These are phyloP conservation scores for Umbelopsis sp. DNA, from an alignment of 192 early-diverging fungal genomes.

Conservation along the genomic window DNA sequence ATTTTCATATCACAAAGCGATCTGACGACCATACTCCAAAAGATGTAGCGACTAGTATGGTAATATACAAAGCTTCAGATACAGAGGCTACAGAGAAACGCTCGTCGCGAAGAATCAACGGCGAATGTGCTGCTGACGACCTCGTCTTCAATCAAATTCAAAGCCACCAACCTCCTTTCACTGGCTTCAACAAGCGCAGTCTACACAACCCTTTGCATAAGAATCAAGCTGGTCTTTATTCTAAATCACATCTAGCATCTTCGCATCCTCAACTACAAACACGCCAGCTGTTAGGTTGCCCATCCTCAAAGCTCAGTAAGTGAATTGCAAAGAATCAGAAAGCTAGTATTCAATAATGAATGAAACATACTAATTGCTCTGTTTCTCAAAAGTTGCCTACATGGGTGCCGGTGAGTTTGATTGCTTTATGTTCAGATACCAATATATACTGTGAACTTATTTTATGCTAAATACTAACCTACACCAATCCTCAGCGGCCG, in stretches of 20 bases:
- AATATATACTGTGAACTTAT: not conserved
- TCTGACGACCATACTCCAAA: constrained; percentile 48
- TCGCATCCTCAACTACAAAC: not conserved
- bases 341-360: no score
- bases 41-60: not conserved
- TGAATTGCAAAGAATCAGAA: no score
- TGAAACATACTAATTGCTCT: no score
- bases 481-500: constrained; percentile 52
- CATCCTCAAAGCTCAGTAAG: constrained; percentile 35
- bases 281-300: constrained; percentile 24
- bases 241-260: not conserved
- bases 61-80: not conserved
- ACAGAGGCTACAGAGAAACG: not conserved
- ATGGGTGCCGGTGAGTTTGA: constrained; percentile 33
- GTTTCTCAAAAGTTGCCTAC: constrained; percentile 28
- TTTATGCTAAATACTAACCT: not conserved
- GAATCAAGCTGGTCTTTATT: constrained; percentile 11
- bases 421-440: no score
- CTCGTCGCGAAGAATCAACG: not conserved
- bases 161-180: not conserved
- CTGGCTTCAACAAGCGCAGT: not conserved
- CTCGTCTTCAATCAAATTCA: constrained; percentile 11
- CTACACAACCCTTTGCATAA: not conserved
- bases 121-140: constrained; percentile 8
- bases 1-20: constrained; percentile 57